Percentiles rank a stretch among this genome's conserved stretches.
Conservation (phyloP, 2,329 filamentous ascomycete genomes). For the Talaromyces sp. region DNA sequence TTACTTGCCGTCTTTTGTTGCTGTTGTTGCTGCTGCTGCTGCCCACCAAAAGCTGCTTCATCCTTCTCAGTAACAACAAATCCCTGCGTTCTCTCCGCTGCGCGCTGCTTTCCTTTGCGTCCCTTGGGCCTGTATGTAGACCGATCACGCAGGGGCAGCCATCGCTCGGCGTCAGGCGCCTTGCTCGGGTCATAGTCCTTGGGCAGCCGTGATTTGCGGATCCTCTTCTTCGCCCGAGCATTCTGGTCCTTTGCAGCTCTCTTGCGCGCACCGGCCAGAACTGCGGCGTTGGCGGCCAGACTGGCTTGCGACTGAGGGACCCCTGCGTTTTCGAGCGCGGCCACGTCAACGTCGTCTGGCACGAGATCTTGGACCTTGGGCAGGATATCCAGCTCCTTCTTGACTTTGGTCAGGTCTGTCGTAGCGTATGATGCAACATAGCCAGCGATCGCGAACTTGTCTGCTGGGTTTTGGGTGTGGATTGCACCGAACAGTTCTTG, state of each 20-base stretch:
- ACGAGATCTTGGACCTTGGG: conserved; percentile 39
- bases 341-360: conserved; percentile 33
- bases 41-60: conserved; percentile 45
- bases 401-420: conserved; percentile 31
- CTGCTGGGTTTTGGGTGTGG: conserved; percentile 57
- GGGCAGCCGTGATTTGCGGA: conserved; percentile 44
- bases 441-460: conserved; percentile 70
- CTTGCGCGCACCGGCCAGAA: conserved; percentile 36
- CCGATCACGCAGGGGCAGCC: conserved; percentile 85
- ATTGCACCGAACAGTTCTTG: conserved; percentile 75
- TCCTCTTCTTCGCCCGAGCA: conserved; percentile 33
- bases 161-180: conserved; percentile 82
- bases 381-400: conserved; percentile 34
- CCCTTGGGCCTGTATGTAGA: conserved; percentile 87
- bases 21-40: conserved; percentile 25
- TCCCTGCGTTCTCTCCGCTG: conserved; percentile 75
- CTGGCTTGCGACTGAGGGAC: conserved; percentile 33
- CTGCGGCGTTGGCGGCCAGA: conserved; percentile 26
- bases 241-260: conserved; percentile 29
- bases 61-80: conserved; percentile 71
- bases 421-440: conserved; percentile 78
- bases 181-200: conserved; percentile 64
- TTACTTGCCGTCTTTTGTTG: conserved; percentile 25
- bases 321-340: conserved; percentile 42
- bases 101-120: conserved; percentile 84